A percentile compares a stretch with the other conserved stretches of the same genome.
phyloP scores from a whole-genome alignment of 208 protist genomes.

The Leishmania lainsoni region DNA sequence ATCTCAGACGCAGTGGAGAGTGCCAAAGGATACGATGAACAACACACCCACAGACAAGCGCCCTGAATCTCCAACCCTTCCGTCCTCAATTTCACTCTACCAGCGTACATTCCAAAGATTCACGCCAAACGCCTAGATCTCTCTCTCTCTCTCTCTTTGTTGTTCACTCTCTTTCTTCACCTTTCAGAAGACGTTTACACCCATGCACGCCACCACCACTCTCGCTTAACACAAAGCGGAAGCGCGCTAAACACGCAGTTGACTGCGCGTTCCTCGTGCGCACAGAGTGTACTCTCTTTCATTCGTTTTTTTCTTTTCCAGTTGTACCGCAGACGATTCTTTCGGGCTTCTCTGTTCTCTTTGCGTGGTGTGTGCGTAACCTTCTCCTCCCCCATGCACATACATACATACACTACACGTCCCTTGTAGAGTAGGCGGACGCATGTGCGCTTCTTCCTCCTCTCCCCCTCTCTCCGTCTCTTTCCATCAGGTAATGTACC shows the following conservation, averaged over 20 bases:
- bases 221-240: neutral
- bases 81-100: neutral
- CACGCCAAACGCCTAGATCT: neutral
- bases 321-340: neutral
- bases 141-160: neutral
- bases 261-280: neutral
- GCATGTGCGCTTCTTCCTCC: neutral
- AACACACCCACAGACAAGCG: neutral
- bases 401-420: neutral
- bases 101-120: neutral
- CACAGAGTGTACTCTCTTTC: neutral
- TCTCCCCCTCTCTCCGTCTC: neutral
- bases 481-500: neutral
- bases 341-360: constrained; percentile 1
- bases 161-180: neutral
- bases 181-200: neutral
- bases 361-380: neutral
- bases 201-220: neutral
- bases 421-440: neutral
- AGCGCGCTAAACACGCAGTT: neutral
- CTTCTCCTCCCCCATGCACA: neutral
- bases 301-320: constrained; percentile 12
- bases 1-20: neutral
- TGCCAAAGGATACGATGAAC: neutral
- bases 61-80: neutral